Conservation (phyloP, 495 filamentous ascomycete species). For the Penicillium bovifimosum region DNA sequence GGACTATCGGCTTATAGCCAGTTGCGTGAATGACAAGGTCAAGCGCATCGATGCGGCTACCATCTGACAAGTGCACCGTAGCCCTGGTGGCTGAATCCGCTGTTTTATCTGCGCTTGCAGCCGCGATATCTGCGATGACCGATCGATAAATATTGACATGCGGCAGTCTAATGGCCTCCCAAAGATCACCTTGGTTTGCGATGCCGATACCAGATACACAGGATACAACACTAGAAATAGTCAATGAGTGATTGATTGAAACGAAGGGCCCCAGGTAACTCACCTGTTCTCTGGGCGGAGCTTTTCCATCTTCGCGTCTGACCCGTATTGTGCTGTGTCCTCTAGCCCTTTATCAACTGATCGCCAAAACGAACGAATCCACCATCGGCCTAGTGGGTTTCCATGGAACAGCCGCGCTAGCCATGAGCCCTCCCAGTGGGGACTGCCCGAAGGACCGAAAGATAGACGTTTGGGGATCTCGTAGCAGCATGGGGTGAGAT, state of each 20-base stretch:
- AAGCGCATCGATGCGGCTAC: conserved; percentile 36
- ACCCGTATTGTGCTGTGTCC: conserved; percentile 14
- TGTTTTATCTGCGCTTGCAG: not conserved
- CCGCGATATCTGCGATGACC: conserved; percentile 5
- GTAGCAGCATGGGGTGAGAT: conserved; percentile 48
- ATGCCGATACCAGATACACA: conserved; percentile 26
- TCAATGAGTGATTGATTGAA: not conserved
- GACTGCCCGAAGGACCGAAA: conserved; percentile 23
- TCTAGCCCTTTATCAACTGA: conserved; percentile 16
- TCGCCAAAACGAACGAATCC: conserved; percentile 22
- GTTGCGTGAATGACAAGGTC: conserved; percentile 34
- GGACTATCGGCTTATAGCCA: conserved; percentile 56
- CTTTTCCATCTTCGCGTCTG: conserved; percentile 21
- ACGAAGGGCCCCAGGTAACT: not conserved
- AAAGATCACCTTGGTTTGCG: conserved; percentile 29
- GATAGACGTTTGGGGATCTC: conserved; percentile 26
- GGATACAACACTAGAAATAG: conserved; percentile 15
- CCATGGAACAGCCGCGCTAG: conserved; percentile 40
- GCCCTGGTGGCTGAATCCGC: not conserved
- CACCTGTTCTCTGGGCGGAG: conserved; percentile 26
- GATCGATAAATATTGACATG: conserved; percentile 28
- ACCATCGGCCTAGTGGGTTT: conserved; percentile 22
- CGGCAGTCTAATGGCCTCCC: conserved; percentile 24
- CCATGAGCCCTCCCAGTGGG: conserved; percentile 48
- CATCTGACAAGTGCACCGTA: conserved; percentile 9